Base-by-base conservation (phyloP, 2,329 filamentous ascomycete species). In the Cercospora citrullina region DNA sequence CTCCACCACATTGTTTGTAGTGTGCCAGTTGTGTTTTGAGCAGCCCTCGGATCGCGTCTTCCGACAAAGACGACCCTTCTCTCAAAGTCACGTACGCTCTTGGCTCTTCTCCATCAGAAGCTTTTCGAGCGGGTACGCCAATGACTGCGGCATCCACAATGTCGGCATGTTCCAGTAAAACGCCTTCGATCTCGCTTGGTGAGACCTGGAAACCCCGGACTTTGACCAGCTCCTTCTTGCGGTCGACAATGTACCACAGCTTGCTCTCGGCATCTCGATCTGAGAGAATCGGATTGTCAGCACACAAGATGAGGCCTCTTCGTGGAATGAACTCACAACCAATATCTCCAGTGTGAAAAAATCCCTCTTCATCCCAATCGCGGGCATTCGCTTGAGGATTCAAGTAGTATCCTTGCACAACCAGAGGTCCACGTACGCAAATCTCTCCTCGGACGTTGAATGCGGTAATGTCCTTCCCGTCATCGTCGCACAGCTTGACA, bases 231-330 rank as follows among this genome's bases (percentile, higher is more conserved):
- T 86, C 85, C 75, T 83, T 83, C 71, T 81, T 82, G 6, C 81
- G 78, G 67, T 86, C 84, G 4, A 87, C 80, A 33, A 87, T 84
- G 70, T 87, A 87, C 80, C 82, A 87, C 71, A 85, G 80, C 14
- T 79, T 76, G 10, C 79, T 84, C 12, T 65, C 61, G 26, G 30
- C 26, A 16, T 62, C 84, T 53, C 48, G 48, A 28, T 53, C 48
- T 53, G 10, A 9, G 6, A 5, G 48, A 23, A 23, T 16, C 12
- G 14, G 16, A 8, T 26, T 8, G 23, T 53, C 14, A 53, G 48
- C 23, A 4, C 23, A 3, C 18, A 10, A 6, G 5, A 3, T 28
- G 1, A 28, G 5, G 2, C 7, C 5, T 53, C 8, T 5, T 16
- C 12, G 26, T 4, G 10, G 12, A 4, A 6, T 28, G 1, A 3